These are phyloP conservation scores for Ophiostoma ips DNA, from an alignment of 2,329 filamentous ascomycete genomes.

Conservation along the genomic window DNA sequence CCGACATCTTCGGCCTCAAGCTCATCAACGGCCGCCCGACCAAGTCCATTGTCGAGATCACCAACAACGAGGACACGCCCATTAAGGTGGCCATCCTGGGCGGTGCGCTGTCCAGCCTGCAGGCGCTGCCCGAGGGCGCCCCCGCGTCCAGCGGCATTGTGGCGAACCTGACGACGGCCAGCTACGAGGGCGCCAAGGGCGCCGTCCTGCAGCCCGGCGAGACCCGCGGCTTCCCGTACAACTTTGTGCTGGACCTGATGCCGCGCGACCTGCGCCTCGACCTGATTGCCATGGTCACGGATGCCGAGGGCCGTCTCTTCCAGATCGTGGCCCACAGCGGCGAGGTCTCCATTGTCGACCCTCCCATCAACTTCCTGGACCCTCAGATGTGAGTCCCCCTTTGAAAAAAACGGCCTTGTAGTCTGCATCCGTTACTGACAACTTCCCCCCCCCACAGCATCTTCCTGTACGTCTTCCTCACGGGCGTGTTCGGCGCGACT, in stretches of 20 bases:
- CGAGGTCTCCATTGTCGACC: slow-evolving; percentile 60
- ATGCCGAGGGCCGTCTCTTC: slow-evolving; percentile 53
- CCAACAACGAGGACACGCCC: slow-evolving; percentile 66
- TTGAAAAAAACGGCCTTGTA: too few relatives aligned
- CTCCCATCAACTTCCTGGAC: slow-evolving; percentile 17
- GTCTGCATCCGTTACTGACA: too few relatives aligned
- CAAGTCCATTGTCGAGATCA: slow-evolving; percentile 66
- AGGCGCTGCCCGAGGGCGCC: slow-evolving; percentile 34
- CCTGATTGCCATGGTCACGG: slow-evolving; percentile 56
- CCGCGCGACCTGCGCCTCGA: slow-evolving; percentile 76
- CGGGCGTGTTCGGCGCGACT: slow-evolving; percentile 61
- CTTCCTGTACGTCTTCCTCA: slow-evolving; percentile 92
- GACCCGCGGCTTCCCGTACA: slow-evolving; percentile 64
- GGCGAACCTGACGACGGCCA: slow-evolving; percentile 70
- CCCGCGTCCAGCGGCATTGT: slow-evolving; percentile 44
- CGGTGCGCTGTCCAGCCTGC: slow-evolving; percentile 53
- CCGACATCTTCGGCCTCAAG: slow-evolving; percentile 89
- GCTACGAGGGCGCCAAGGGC: slow-evolving; percentile 60
- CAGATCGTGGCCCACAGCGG: slow-evolving; percentile 70
- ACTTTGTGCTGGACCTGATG: slow-evolving; percentile 81
- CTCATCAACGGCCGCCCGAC: slow-evolving; percentile 85
- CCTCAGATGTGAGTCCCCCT: slow-evolving; percentile 37
- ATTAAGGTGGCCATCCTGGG: slow-evolving; percentile 65
- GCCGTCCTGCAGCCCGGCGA: slow-evolving; percentile 40
- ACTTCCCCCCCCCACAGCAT: slow-evolving; percentile 56